phyloP scores from a whole-genome alignment of 495 filamentous ascomycete species.

The Ascodesmis nigricans region DNA sequence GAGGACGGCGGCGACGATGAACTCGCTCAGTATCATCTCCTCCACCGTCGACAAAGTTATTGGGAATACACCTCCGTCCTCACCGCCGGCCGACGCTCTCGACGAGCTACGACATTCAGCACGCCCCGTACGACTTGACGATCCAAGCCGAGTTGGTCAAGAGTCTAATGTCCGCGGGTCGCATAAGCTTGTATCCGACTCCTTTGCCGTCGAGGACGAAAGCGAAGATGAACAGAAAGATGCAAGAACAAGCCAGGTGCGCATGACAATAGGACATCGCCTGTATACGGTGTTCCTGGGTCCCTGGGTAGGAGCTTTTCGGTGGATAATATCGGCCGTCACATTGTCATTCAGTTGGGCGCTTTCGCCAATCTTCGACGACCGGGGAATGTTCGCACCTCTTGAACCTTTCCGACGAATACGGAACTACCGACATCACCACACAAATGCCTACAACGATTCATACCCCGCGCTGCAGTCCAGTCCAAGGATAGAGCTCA shows the following conservation, averaged over 20 bases:
- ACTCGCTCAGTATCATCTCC: conserved; percentile 90
- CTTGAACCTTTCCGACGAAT: conserved; percentile 8
- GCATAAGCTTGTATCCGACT: conserved; percentile 5
- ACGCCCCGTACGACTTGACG: too few relatives aligned
- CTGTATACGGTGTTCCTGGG: conserved; percentile 14
- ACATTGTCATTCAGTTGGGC: conserved; percentile 59
- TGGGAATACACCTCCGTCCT: conserved; percentile 33
- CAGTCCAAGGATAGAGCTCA: too few relatives aligned
- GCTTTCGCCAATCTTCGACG: conserved; percentile 58
- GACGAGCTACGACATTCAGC: conserved; percentile 7
- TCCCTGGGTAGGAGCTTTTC: conserved; percentile 24
- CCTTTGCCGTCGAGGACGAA: conserved; percentile 24
- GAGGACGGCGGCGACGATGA: conserved; percentile 51
- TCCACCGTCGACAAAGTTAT: conserved; percentile 43
- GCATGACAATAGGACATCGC: too few relatives aligned
- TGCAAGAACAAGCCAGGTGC: too few relatives aligned
- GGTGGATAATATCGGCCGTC: conserved; percentile 55
- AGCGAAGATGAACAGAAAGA: conserved; percentile 23
- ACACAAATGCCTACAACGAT: too few relatives aligned
- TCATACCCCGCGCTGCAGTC: too few relatives aligned
- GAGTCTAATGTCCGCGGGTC: conserved; percentile 3
- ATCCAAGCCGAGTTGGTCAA: too few relatives aligned
- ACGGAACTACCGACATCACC: too few relatives aligned
- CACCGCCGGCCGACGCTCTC: conserved; percentile 15
- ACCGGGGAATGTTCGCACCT: conserved; percentile 50